Base-by-base conservation (phyloP, 352 stramenopile genomes). In the Phytophthora megakarya region DNA sequence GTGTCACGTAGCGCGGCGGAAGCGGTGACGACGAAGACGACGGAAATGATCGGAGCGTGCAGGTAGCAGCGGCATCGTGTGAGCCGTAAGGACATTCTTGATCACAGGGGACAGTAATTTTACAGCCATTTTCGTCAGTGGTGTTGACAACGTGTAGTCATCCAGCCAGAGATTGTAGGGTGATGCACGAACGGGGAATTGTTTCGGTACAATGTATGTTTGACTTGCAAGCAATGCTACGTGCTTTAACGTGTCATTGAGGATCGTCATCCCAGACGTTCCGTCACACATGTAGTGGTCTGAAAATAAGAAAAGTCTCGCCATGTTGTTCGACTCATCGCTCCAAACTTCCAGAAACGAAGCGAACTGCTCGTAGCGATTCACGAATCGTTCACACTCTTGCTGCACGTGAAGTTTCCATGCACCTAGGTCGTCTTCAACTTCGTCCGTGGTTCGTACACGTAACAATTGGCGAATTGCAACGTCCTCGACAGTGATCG, bases 251-350 rank as follows among this genome's bases (percentile, higher is more conserved):
- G 70, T 58, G 58, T 80, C 73, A 44, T 84, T 67, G 18, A 84
- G 51, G 13, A 81, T 67, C 25, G 61, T 72, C 46, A 60, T 53
- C 9, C 73, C 73, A 9, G 75, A 81, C 7, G 28, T 70, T 18
- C 73, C 72, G 48, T 81, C 75, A 16, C 66, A 74, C 47, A 80
- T 68, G 64, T 78, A 80, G 59, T 84, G 73, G 35, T 80, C 70
- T 3, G 72, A 74, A 51, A 80, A 80, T 16, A 84, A 61, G 30
- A 80, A 50, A 8, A 84, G 44, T 9, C 67, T 70, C 6, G 62
- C 69, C 4, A 45, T 39, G 25, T 65, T 42, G 21, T 37, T 65
- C 26, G 25, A 21, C 5, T 62, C 28, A 21, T 76, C 50, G 0
- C 39, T 35, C 62, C 65, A 76, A 15, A 61, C 42, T 19, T 68